phyloP scores from a whole-genome alignment of 306 rosid genomes.

The Dicorynia guianensis region DNA sequence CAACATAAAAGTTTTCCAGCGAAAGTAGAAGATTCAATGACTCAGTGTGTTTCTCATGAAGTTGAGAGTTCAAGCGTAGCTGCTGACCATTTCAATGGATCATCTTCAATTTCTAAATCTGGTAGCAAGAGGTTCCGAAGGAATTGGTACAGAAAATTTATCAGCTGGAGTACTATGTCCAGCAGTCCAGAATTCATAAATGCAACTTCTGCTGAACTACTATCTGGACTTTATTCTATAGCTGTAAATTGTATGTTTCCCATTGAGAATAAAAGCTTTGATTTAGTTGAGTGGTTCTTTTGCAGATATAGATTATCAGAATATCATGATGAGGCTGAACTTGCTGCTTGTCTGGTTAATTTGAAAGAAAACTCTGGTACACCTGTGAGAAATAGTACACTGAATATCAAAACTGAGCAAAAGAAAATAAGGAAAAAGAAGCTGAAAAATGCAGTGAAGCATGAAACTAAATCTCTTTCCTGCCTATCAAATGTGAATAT shows the following conservation, averaged over 20 bases:
- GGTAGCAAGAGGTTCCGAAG: constrained; percentile 66
- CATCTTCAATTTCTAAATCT: constrained; percentile 33
- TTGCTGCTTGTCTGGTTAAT: constrained; percentile 40
- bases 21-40: constrained; percentile 46
- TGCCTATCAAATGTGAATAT: constrained; percentile 64
- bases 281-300: constrained; percentile 72
- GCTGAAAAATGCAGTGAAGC: constrained; percentile 41
- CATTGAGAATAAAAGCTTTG: constrained; percentile 48
- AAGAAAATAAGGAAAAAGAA: constrained; percentile 46
- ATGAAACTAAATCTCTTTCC: constrained; percentile 65
- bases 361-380: constrained; percentile 37
- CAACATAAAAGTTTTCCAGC: constrained; percentile 45
- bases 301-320: constrained; percentile 67
- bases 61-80: too few relatives aligned
- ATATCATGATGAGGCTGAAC: constrained; percentile 66
- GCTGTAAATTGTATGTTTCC: constrained; percentile 72
- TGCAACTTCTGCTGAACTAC: constrained; percentile 58
- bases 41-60: constrained; percentile 14
- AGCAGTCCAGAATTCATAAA: constrained; percentile 49
- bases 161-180: constrained; percentile 40
- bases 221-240: constrained; percentile 66
- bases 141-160: constrained; percentile 68
- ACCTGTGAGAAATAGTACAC: constrained; percentile 25
- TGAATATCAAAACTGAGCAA: constrained; percentile 28
- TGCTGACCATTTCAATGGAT: too few relatives aligned